Base-by-base conservation (phyloP, 495 filamentous ascomycete species). In the Xylaria nigripes region DNA sequence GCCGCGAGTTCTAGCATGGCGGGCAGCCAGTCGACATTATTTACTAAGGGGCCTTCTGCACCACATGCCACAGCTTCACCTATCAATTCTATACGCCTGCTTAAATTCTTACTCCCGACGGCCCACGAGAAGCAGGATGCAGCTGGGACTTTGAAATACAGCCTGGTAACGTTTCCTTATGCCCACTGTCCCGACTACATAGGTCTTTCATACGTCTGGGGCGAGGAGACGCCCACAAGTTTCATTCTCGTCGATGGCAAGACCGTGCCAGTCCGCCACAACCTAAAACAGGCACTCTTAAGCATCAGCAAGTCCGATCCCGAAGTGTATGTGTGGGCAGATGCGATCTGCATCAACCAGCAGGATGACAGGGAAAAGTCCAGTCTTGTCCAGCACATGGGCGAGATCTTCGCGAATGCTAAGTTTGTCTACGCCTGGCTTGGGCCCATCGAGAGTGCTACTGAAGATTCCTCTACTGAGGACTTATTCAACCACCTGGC, bases 311-410 rank as follows among this genome's bases (percentile, higher is more conserved):
- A n/a, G 12, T 42, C 9, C 10, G 34, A 54, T 24, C 16, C 24
- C 0, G 6, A 12, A 13, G 25, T 2, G 0, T 48, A 50, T 19
- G 8, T 69, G 1, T 69, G 64, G 61, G 57, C 58, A n/a, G 66
- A 69, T 41, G 57, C 59, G 7, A 48, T 68, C 36, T 68, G 66
- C 44, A 67, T 69, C 36, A 61, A 64, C 34, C 66, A 69, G 38
- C 49, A 55, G 10, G 57, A 67, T 12, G 46, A 56, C 6, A 51
- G 54, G 16, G 66, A 69, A 46, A 61, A 60, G 10, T 55, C 58
- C 16, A 47, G 50, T 1, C 50, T 65, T n/a, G 66, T 69, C 8
- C 48, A 45, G 46, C 57, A 65, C 23, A 67, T 69, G 64, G 54
- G 56, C 9, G 13, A 58, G 7, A 67, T 69, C 47, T 69, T 53